phyloP scores from a whole-genome alignment of 2,329 filamentous ascomycete species.

The Scedosporium minutisporum region DNA sequence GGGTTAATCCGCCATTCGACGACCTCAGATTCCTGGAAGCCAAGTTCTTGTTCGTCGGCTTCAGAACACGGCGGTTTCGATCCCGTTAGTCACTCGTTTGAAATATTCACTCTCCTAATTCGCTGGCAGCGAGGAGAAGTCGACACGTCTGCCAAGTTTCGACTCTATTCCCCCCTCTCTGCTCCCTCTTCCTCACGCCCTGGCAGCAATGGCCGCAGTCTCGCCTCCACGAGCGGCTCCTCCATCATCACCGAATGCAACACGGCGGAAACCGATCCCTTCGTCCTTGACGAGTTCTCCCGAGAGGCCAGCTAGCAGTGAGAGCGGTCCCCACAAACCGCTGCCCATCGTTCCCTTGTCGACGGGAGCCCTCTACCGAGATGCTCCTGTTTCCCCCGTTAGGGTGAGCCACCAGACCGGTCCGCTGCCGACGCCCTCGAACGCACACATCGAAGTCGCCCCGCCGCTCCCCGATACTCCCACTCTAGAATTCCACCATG shows the following conservation, averaged over 20 bases:
- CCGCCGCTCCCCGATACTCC: constrained; percentile 8
- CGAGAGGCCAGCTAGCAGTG: neutral
- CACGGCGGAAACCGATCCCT: constrained; percentile 5
- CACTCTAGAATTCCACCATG: constrained; percentile 3
- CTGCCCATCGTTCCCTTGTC: neutral
- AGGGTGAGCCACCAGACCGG: constrained; percentile 37
- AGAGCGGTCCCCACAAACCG: neutral
- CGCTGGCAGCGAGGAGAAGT: neutral
- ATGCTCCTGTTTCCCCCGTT: constrained; percentile 3
- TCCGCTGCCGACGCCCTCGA: constrained; percentile 42
- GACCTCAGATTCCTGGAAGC: neutral
- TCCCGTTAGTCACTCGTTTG: neutral
- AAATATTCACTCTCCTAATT: neutral
- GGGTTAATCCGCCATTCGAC: neutral
- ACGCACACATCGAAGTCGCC: constrained; percentile 38
- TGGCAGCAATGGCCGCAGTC: constrained; percentile 5
- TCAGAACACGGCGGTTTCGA: neutral
- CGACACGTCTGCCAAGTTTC: neutral
- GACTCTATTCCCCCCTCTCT: neutral
- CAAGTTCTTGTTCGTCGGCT: neutral
- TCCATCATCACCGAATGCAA: neutral
- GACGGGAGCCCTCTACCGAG: neutral
- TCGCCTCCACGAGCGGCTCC: constrained; percentile 2
- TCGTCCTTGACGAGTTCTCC: neutral
- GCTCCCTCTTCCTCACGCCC: neutral